Evolutionary conservation across 2,329 filamentous ascomycete genomes (phyloP).

Genomic region (Didymella sp.): DNA sequence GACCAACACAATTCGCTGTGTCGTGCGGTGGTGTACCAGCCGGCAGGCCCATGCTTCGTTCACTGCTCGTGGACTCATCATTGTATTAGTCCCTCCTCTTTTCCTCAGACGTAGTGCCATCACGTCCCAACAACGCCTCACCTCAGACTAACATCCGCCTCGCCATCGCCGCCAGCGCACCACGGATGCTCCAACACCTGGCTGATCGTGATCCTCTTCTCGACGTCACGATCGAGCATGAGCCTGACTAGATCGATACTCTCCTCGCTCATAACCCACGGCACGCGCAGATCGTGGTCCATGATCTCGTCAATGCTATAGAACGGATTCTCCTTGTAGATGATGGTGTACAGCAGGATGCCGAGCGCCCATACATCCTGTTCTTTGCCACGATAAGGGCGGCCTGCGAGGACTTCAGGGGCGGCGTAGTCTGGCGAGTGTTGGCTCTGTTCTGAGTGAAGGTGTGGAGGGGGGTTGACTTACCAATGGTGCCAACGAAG

Average conservation of each 20-base stretch:
- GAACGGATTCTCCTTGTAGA: slow-evolving; percentile 99
- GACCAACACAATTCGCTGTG: not conserved
- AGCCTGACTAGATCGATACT: slow-evolving; percentile 89
- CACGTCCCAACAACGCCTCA: not conserved
- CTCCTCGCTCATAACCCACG: slow-evolving; percentile 85
- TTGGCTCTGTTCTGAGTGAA: not conserved
- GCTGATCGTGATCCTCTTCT: slow-evolving; percentile 81
- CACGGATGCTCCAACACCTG: slow-evolving; percentile 91
- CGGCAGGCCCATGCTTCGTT: not conserved
- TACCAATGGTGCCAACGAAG: slow-evolving; percentile 98
- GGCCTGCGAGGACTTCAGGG: slow-evolving; percentile 93
- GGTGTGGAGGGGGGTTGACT: slow-evolving; percentile 40
- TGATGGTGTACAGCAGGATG: slow-evolving; percentile 96
- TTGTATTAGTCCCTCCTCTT: not conserved
- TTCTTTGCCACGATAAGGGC: slow-evolving; percentile 91
- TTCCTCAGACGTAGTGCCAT: not conserved
- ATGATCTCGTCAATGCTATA: slow-evolving; percentile 99
- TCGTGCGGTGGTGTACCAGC: not conserved
- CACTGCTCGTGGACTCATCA: not conserved
- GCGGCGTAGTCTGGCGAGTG: slow-evolving; percentile 83
- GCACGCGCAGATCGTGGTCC: slow-evolving; percentile 91
- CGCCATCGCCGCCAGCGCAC: slow-evolving; percentile 55
- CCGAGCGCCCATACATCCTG: slow-evolving; percentile 98
- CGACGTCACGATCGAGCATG: slow-evolving; percentile 92
- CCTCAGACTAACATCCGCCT: slow-evolving; percentile 2